A percentile compares a stretch with the other conserved stretches of the same genome.
Conservation (phyloP, 2,329 filamentous ascomycete genomes). For the Harringtonia aguacate region DNA sequence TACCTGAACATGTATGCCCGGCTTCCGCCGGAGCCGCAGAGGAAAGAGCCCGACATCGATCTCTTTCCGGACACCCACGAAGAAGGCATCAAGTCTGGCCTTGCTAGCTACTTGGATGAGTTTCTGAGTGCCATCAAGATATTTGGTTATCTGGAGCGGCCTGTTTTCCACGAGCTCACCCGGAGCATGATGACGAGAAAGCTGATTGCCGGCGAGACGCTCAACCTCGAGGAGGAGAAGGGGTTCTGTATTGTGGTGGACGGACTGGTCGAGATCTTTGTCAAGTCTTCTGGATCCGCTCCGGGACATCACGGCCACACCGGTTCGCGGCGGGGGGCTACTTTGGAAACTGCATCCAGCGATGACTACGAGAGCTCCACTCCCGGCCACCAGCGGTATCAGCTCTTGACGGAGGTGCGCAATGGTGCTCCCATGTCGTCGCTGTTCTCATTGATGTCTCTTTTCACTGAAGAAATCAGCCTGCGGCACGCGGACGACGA, state of each 20-base stretch:
- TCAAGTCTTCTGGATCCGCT: slow-evolving; percentile 62
- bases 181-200: slow-evolving; percentile 97
- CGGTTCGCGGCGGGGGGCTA: slow-evolving; percentile 26
- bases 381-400: slow-evolving; percentile 72
- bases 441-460: slow-evolving; percentile 88
- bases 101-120: slow-evolving; percentile 95
- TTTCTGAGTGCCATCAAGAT: slow-evolving; percentile 98
- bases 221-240: slow-evolving; percentile 93
- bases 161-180: slow-evolving; percentile 95
- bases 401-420: slow-evolving; percentile 90
- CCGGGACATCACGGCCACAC: not conserved
- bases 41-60: slow-evolving; percentile 92
- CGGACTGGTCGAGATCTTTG: slow-evolving; percentile 92
- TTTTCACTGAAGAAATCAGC: slow-evolving; percentile 92
- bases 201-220: slow-evolving; percentile 88
- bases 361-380: slow-evolving; percentile 29
- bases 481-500: slow-evolving; percentile 63
- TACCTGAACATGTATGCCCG: slow-evolving; percentile 96
- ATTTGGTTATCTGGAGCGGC: slow-evolving; percentile 91
- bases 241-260: slow-evolving; percentile 97
- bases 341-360: slow-evolving; percentile 35
- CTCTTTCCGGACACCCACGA: slow-evolving; percentile 91
- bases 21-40: slow-evolving; percentile 84
- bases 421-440: slow-evolving; percentile 99
- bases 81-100: slow-evolving; percentile 75